Percentiles rank a stretch among this genome's conserved stretches.
phyloP scores from a whole-genome alignment of 2,329 filamentous ascomycete species.

The Chaetoscypha palmicola region DNA sequence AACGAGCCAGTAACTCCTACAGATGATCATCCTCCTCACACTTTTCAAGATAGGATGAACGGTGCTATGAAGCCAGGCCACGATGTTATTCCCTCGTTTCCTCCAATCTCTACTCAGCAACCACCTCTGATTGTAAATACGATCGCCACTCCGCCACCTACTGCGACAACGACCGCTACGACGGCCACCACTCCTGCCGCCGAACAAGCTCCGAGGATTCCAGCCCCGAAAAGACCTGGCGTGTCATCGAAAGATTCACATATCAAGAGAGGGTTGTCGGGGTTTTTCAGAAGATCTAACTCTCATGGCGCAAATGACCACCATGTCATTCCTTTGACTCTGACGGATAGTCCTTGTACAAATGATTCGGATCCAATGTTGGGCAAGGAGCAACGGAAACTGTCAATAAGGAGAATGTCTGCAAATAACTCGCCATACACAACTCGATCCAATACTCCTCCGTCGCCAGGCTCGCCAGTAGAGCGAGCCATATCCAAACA shows the following conservation, averaged over 20 bases:
- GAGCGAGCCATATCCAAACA: slow-evolving; percentile 20
- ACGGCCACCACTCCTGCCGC: background rate
- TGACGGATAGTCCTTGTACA: background rate
- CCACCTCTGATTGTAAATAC: slow-evolving; percentile 22
- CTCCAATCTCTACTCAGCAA: slow-evolving; percentile 1
- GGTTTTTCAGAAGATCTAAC: slow-evolving; percentile 19
- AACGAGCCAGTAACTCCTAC: slow-evolving; percentile 57
- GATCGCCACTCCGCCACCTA: slow-evolving; percentile 15
- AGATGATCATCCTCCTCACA: slow-evolving; percentile 49
- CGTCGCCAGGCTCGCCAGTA: slow-evolving; percentile 40
- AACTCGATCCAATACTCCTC: slow-evolving; percentile 26
- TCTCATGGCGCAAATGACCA: slow-evolving; percentile 9
- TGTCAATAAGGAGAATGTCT: slow-evolving; percentile 17
- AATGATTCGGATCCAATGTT: slow-evolving; percentile 18
- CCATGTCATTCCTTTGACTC: slow-evolving; percentile 6
- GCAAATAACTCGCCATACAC: slow-evolving; percentile 20
- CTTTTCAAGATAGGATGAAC: slow-evolving; percentile 36
- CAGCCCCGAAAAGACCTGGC: slow-evolving; percentile 9
- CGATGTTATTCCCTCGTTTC: slow-evolving; percentile 3
- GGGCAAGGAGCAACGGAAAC: slow-evolving; percentile 12
- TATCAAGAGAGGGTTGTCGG: slow-evolving; percentile 17
- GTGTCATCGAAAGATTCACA: slow-evolving; percentile 11
- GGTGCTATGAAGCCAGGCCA: slow-evolving; percentile 4
- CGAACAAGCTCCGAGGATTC: slow-evolving; percentile 6
- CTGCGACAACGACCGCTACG: slow-evolving; percentile 1